A percentile compares a stretch with the other conserved stretches of the same genome.
Evolutionary conservation across 176 grass and related monocot genomes (phyloP).

Genomic region (Hordeum vulgare): DNA sequence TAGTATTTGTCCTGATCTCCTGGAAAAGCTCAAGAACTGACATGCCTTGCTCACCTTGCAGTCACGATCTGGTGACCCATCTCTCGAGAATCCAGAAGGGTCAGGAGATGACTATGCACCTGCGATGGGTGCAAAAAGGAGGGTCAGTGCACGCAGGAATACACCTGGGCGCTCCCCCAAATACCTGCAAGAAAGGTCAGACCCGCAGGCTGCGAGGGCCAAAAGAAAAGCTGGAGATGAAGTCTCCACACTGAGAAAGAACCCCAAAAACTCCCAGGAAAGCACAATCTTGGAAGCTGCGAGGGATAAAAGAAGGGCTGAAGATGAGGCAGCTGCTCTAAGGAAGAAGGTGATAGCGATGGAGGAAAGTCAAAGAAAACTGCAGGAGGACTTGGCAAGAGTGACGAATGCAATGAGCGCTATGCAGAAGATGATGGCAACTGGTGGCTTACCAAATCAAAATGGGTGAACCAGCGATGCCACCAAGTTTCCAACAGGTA

Average conservation of each 20-base stretch:
- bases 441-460: neutral
- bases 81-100: neutral
- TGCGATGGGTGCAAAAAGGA: neutral
- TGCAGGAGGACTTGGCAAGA: conserved; percentile 26
- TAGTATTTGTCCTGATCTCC: neutral
- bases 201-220: neutral
- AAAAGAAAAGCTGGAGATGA: conserved; percentile 11
- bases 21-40: neutral
- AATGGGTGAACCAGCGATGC: neutral
- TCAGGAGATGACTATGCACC: neutral
- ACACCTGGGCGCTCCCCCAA: neutral
- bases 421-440: conserved; percentile 15
- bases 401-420: conserved; percentile 17
- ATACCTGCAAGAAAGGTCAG: neutral
- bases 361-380: conserved; percentile 44
- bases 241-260: neutral
- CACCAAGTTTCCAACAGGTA: conserved; percentile 17
- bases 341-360: conserved; percentile 43
- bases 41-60: neutral
- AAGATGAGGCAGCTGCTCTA: conserved; percentile 29
- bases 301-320: conserved; percentile 37
- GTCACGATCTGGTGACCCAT: neutral
- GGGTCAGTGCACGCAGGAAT: neutral
- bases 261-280: neutral
- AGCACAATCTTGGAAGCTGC: neutral